Conservation (phyloP, 257 asterid species). For the Gardenia jasminoides region DNA sequence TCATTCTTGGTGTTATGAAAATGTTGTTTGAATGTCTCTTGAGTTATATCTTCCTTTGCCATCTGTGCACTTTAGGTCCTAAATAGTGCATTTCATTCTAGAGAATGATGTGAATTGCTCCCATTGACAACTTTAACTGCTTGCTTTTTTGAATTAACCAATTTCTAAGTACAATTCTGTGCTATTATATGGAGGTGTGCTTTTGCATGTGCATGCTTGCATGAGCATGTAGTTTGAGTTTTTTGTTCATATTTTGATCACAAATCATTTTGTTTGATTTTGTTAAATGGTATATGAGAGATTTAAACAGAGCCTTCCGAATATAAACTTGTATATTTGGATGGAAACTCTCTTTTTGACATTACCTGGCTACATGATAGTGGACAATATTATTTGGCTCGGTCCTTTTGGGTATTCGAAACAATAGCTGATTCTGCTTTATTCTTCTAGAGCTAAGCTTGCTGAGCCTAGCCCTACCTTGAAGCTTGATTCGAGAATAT, state of each 20-base stretch:
- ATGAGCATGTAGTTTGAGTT: background rate
- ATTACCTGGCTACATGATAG: background rate
- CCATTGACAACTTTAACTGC: background rate
- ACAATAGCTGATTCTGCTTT: background rate
- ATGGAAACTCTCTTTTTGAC: background rate
- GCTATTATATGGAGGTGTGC: background rate
- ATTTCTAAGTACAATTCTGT: background rate
- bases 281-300: background rate
- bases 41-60: constrained; percentile 1
- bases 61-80: background rate
- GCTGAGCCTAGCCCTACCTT: background rate
- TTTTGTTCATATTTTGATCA: background rate
- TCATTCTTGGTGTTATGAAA: constrained; percentile 21
- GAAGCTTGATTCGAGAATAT: background rate
- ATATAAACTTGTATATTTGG: background rate
- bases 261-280: background rate
- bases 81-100: background rate
- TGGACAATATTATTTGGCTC: background rate
- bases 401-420: background rate
- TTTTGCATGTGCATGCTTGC: background rate
- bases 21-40: background rate
- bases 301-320: background rate
- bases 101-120: background rate
- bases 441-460: background rate
- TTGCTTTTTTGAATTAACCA: background rate